Evolutionary conservation across 768 basidiomycete genomes (phyloP), one percentile per base, ranked within the genome.

Genomic region (Chalciporus pseudorubinellus): DNA sequence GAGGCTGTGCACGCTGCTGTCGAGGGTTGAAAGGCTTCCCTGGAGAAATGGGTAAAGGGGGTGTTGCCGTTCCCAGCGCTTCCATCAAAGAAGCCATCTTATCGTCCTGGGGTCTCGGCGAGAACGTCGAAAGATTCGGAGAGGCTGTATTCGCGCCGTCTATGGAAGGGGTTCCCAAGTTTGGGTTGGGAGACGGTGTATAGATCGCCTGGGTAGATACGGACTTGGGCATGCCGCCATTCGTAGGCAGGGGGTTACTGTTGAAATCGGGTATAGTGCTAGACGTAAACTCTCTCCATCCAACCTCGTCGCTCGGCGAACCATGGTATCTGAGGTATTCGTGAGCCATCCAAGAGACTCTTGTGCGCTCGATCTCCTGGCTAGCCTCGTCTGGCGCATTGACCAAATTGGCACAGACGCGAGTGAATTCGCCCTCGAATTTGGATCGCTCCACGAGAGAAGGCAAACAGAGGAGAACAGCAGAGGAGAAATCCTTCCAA

Each of bases 351-450:
- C 87, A 89, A 12, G 62, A 66, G 3, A 88, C 81, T 40, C 83
- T 74, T 28, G 64, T 52, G 24, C 72, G 75, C 51, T 72, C 69
- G 19, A 69, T 71, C 36, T 68, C 69, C 47, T 64, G 71, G 39
- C 53, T 51, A 31, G 70, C 70, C 19, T 74, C 75, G 1, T 70
- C 68, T 1, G 81, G 79, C 0, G 85, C 85, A 26, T 72, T 75
- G 29, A 89, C 72, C 44, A 89, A 75, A 67, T 82, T 85, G 1
- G 76, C 75, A 61, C 83, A 85, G 55, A 83, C 84, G 26, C 87
- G 75, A 26, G 77, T 69, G 43, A 90, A 80, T 63, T 92, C 89
- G n/a, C 66, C 61, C 66, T 91, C 89, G 55, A 91, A 87, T 38
- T 75, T 77, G 14, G 67, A 59, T 16, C 74, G 75, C 0, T 79